Conservation (phyloP, 768 basidiomycete species). For the Boletus bicolor region DNA sequence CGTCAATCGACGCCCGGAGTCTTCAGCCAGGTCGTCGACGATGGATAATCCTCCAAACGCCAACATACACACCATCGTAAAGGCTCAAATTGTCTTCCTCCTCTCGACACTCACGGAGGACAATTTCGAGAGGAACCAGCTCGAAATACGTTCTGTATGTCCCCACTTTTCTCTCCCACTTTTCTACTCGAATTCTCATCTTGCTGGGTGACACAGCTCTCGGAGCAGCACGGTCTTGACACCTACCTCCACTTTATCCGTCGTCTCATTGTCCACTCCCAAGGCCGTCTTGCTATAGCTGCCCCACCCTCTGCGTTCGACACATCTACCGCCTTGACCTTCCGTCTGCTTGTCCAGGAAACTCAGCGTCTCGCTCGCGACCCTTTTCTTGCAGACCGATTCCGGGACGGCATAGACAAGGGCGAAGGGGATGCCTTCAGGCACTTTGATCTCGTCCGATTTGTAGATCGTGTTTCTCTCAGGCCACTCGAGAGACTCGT, state of each 20-base stretch:
- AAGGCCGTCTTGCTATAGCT: conserved; percentile 60
- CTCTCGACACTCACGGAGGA: conserved; percentile 96
- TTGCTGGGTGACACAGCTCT: conserved; percentile 57
- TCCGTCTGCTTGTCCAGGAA: conserved; percentile 84
- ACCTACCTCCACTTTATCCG: conserved; percentile 98
- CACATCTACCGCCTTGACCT: conserved; percentile 73
- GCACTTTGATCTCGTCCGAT: conserved; percentile 79
- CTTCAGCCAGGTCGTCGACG: conserved; percentile 72
- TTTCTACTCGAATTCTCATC: conserved; percentile 10
- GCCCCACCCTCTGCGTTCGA: conserved; percentile 65
- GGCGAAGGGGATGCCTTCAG: conserved; percentile 83
- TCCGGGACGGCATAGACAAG: conserved; percentile 85
- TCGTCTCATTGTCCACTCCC: conserved; percentile 87
- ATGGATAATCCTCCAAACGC: conserved; percentile 84
- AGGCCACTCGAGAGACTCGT: conserved; percentile 78
- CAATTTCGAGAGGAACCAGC: conserved; percentile 90
- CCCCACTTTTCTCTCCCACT: conserved; percentile 12
- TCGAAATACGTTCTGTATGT: conserved; percentile 92
- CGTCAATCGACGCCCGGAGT: conserved; percentile 68
- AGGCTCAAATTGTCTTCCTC: conserved; percentile 96
- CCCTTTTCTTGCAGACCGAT: conserved; percentile 86
- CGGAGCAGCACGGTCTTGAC: conserved; percentile 94
- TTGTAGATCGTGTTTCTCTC: conserved; percentile 77
- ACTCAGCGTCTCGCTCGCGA: conserved; percentile 86
- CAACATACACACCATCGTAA: conserved; percentile 90